Evolutionary conservation across 2,329 filamentous ascomycete genomes (phyloP).

Genomic region (Epichloe hybrida): DNA sequence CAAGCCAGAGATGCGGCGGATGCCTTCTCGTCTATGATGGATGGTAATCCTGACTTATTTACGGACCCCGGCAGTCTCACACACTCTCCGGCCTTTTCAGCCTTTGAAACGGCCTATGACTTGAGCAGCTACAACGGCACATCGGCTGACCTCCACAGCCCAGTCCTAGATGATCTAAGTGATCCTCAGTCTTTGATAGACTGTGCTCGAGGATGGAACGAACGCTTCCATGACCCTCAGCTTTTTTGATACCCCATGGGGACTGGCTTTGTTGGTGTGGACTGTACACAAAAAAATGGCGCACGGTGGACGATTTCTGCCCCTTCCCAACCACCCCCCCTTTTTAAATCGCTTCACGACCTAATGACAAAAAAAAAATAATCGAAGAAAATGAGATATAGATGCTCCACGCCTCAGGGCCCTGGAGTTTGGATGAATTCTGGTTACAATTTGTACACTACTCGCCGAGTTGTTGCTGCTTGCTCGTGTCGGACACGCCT

Average conservation of each 20-base stretch:
- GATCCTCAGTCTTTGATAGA: conserved; percentile 15
- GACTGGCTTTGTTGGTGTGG: neutral
- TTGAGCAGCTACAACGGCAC: conserved; percentile 22
- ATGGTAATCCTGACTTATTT: conserved; percentile 16
- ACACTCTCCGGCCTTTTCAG: conserved; percentile 23
- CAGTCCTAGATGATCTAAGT: conserved; percentile 12
- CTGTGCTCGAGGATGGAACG: conserved; percentile 17
- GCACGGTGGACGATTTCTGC: conserved; percentile 1
- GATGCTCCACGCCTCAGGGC: neutral
- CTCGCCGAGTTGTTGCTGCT: neutral
- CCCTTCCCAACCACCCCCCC: too few species aligned
- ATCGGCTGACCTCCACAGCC: conserved; percentile 17
- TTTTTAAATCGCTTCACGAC: conserved; percentile 13
- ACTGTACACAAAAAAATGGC: conserved; percentile 4
- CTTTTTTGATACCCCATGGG: conserved; percentile 18
- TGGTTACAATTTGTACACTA: conserved; percentile 3
- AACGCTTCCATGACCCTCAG: conserved; percentile 16
- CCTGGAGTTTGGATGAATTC: neutral
- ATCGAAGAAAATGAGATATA: neutral
- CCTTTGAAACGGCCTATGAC: conserved; percentile 28
- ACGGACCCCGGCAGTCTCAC: conserved; percentile 15
- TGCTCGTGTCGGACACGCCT: neutral
- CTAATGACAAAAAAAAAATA: conserved; percentile 13
- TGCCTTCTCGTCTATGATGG: conserved; percentile 7
- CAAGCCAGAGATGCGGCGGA: conserved; percentile 1